These are phyloP conservation scores for Pythium myriotylum DNA, from an alignment of 352 stramenopile species.

Conservation along the genomic window DNA sequence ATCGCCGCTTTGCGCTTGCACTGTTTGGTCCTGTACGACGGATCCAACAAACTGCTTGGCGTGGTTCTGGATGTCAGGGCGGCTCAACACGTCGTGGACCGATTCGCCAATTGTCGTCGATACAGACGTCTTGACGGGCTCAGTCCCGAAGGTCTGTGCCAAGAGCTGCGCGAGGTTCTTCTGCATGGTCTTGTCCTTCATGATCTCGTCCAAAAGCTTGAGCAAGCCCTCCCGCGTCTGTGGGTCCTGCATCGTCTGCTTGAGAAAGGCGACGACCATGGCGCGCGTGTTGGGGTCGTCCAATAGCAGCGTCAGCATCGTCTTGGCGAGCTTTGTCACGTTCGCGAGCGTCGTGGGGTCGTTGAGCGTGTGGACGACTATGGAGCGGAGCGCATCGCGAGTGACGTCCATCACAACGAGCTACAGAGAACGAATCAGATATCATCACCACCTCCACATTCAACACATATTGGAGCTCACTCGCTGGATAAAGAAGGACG, in stretches of 20 bases:
- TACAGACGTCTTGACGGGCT: conserved; percentile 69
- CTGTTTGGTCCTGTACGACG: conserved; percentile 81
- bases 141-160: conserved; percentile 66
- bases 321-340: conserved; percentile 52
- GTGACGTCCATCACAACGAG: conserved; percentile 74
- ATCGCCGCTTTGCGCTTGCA: conserved; percentile 77
- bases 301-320: conserved; percentile 44
- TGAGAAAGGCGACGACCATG: conserved; percentile 60
- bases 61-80: conserved; percentile 75
- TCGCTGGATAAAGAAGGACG: conserved; percentile 70
- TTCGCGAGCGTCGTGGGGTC: conserved; percentile 58
- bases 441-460: too few species aligned
- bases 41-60: conserved; percentile 82
- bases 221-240: conserved; percentile 50
- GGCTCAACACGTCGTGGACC: conserved; percentile 78
- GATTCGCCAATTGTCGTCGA: conserved; percentile 55
- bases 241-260: conserved; percentile 49
- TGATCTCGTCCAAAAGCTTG: conserved; percentile 60
- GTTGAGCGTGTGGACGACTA: conserved; percentile 66
- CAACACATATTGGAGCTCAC: conserved; percentile 36
- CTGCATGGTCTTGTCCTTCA: conserved; percentile 58
- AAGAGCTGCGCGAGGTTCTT: conserved; percentile 63
- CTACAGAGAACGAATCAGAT: conserved; percentile 26
- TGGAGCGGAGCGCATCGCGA: conserved; percentile 44
- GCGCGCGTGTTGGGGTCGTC: conserved; percentile 59